Evolutionary conservation across 2,329 filamentous ascomycete genomes (phyloP).

Genomic region (Proliferodiscus dingleyae): DNA sequence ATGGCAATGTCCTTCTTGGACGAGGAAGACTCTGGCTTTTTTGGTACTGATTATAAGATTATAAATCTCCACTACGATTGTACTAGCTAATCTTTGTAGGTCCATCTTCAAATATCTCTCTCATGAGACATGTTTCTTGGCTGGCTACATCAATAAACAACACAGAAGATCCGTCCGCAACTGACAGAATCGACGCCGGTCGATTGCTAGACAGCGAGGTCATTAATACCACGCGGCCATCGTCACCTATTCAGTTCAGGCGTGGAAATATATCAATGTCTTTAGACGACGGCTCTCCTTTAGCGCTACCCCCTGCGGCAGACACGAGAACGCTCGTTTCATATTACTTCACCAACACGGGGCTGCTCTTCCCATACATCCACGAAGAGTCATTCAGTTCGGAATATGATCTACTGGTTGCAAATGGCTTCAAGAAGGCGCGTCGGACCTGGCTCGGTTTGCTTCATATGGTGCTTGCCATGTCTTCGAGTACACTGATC

Average conservation of each 20-base stretch:
- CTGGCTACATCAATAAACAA: slow-evolving; percentile 21
- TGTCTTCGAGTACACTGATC: slow-evolving; percentile 37
- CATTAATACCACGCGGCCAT: slow-evolving; percentile 19
- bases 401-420: slow-evolving; percentile 32
- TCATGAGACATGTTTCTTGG: slow-evolving; percentile 34
- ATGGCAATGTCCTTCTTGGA: slow-evolving; percentile 31
- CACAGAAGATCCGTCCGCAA: slow-evolving; percentile 6
- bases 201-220: slow-evolving; percentile 15
- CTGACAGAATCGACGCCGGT: slow-evolving; percentile 9
- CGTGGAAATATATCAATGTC: slow-evolving; percentile 1
- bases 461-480: slow-evolving; percentile 46
- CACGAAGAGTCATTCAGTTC: slow-evolving; percentile 33
- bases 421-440: slow-evolving; percentile 32
- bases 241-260: slow-evolving; percentile 15
- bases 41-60: slow-evolving; percentile 22
- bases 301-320: slow-evolving; percentile 30
- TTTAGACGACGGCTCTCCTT: slow-evolving; percentile 26
- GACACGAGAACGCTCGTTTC: slow-evolving; percentile 31
- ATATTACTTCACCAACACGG: slow-evolving; percentile 35
- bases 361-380: slow-evolving; percentile 37
- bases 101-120: slow-evolving; percentile 39
- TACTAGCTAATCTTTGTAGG: slow-evolving; percentile 20
- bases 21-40: slow-evolving; percentile 33
- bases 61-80: neutral
- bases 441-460: slow-evolving; percentile 47